Evolutionary conservation across 495 filamentous ascomycete genomes (phyloP), one percentile per base, ranked within the genome.

Genomic region (Penicillium goetzii): DNA sequence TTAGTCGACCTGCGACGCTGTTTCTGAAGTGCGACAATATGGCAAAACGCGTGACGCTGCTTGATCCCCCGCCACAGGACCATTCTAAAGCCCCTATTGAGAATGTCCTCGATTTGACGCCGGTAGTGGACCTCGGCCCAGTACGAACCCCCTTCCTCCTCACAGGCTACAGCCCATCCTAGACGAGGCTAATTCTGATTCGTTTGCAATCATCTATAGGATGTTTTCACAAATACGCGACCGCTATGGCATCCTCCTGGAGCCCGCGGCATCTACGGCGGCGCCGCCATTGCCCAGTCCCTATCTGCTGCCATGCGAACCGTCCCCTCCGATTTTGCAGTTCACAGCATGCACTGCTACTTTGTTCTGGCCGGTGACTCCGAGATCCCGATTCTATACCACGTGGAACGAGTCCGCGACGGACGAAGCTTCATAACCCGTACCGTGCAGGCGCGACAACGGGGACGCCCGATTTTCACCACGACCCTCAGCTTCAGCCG

Each of bases 291-390:
- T 62, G 93, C 95, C 63, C 94, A 97, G 82, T 93, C 85, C 66
- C 86, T 99, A 32, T 84, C 88, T 58, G 93, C 96, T 17, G 95
- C 92, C 12, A 92, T 96, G 78, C 83, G 84, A 57, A 99, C 95
- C 54, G 89, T 99, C 19, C 88, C 89, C 2, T 69, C 79, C 25
- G 81, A 91, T 73, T 97, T 96, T 79, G 82, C 88, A 63, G 84
- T 93, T 50, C 94, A 99, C 80, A 91, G 87, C 76, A 97, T 97
- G 92, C 95, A 99, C 83, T 97, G 94, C 84, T 99, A 97, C 83
- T 99, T 99, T 79, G 88, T 99, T 40, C 88, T 98, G 2, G 92
- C 92, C 12, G 95, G 94, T 32, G 88, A 93, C 72, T 80, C 87
- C 9, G 85, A 89, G 43, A 87, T 96, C 38, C 94, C 95, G 5